Conservation (phyloP, 495 filamentous ascomycete genomes). For the Thermochaetoides thermophila region DNA sequence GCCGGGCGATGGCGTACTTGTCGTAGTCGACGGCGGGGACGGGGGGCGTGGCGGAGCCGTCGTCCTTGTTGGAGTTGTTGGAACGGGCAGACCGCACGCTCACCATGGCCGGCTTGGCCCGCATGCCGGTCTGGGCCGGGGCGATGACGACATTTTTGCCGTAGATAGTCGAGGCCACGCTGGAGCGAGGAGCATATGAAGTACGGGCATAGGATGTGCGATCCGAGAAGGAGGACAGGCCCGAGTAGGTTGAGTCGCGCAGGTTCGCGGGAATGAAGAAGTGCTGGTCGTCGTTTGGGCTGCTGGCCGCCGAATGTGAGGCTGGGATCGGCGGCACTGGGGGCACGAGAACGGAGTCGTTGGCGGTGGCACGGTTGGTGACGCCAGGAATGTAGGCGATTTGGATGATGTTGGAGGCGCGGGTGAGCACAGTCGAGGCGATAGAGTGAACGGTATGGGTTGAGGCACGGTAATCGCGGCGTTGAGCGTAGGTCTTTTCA, state of each 20-base stretch:
- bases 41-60: conserved; percentile 33
- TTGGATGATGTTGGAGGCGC: conserved; percentile 96
- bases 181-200: conserved; percentile 55
- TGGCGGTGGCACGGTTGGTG: conserved; percentile 76
- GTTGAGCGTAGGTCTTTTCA: conserved; percentile 44
- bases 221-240: conserved; percentile 47
- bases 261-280: conserved; percentile 91
- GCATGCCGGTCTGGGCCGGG: conserved; percentile 69
- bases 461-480: conserved; percentile 53
- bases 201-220: conserved; percentile 50
- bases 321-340: conserved; percentile 87
- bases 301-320: conserved; percentile 39
- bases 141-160: conserved; percentile 68
- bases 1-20: conserved; percentile 34
- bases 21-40: conserved; percentile 40
- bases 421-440: conserved; percentile 86
- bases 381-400: conserved; percentile 98
- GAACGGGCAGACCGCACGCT: conserved; percentile 58
- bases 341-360: conserved; percentile 69
- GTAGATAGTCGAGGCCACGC: conserved; percentile 85
- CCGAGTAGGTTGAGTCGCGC: conserved; percentile 72
- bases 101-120: conserved; percentile 78
- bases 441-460: conserved; percentile 84
- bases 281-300: conserved; percentile 61
- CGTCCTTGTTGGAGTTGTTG: conserved; percentile 26